Evolutionary conservation across 2,329 filamentous ascomycete genomes (phyloP), one percentile per base, ranked within the genome.

Genomic region (Colletotrichum tamarilloi): DNA sequence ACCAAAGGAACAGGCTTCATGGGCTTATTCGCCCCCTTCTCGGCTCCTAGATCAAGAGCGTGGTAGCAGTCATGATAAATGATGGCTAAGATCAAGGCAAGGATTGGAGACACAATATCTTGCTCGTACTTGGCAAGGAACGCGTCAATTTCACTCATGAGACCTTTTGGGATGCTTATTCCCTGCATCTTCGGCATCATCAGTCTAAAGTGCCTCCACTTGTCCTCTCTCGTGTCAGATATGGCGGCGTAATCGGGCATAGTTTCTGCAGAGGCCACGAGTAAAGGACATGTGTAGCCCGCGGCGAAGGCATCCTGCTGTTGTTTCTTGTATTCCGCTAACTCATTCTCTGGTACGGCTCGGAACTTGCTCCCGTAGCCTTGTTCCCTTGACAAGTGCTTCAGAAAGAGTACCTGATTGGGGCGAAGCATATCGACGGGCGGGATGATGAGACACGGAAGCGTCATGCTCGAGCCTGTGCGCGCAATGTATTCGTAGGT

Each of bases 361-460:
- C 42, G 42, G 7, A 19, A 46, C 19, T 46, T 46, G 6, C 19
- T 16, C 42, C 16, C 42, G 8, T n/a, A 19, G 19, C 3, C 19
- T 19, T 46, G 5, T 7, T 16, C 19, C 5, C 6, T 46, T 3
- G 42, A 46, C 16, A 46, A 7, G 42, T 46, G 14, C 30, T 68
- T 62, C 1, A 62, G 30, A 19, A 55, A 62, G 57, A 49, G 9
- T 5, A 68, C 32, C 28, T 68, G 65, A 1, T 32, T 4, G 1
- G 65, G 56, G 6, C 57, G 57, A 14, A 68, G 57, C 65, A 62
- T 68, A 11, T 68, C 65, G 42, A 58, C 49, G 7, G 65, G 65
- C 3, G 56, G 56, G 16, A 67, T 11, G 8, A 38, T 9, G 46
- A 67, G 16, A 19, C 16, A 6, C 0, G n/a, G 42, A 14, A 4